These are phyloP conservation scores for Citropsis articulata DNA, from an alignment of 345 rosid species.

Conservation along the genomic window DNA sequence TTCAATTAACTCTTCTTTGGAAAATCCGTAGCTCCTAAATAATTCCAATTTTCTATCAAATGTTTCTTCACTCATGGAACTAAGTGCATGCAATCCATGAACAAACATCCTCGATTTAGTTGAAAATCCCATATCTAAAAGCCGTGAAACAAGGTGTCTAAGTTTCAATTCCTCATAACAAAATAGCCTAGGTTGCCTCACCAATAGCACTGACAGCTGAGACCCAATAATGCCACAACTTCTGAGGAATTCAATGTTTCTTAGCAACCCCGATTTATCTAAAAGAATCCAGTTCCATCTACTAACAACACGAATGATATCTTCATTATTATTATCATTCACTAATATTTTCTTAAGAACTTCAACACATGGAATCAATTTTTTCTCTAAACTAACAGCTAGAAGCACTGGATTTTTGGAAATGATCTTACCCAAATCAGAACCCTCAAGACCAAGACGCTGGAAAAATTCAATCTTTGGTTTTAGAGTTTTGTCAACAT, in stretches of 20 bases:
- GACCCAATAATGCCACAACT: constrained; percentile 32
- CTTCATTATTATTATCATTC: constrained; percentile 19
- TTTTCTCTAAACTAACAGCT: constrained; percentile 22
- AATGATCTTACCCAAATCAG: constrained; percentile 24
- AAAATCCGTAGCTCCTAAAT: constrained; percentile 30
- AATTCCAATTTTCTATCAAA: constrained; percentile 27
- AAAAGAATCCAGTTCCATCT: constrained; percentile 27
- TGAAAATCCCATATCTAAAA: constrained; percentile 32
- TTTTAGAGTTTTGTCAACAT: constrained; percentile 18
- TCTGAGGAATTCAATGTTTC: constrained; percentile 27
- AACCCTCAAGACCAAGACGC: constrained; percentile 29
- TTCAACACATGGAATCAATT: constrained; percentile 27
- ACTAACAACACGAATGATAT: constrained; percentile 12
- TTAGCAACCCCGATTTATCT: constrained; percentile 7
- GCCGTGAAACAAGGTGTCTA: constrained; percentile 16
- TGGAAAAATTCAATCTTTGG: constrained; percentile 37
- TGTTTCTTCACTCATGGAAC: constrained; percentile 27
- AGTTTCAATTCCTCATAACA: constrained; percentile 13
- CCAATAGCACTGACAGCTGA: constrained; percentile 28
- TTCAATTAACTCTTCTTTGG: constrained; percentile 18
- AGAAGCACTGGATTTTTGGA: constrained; percentile 16
- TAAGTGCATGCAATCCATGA: constrained; percentile 27
- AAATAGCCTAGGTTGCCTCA: constrained; percentile 35
- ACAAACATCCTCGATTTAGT: constrained; percentile 41
- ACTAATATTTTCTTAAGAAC: constrained; percentile 22